Percentiles rank a stretch among this genome's conserved stretches.
Evolutionary conservation across 1,284 basidiomycete genomes (phyloP).

Genomic region (Boletellus deceptivus): DNA sequence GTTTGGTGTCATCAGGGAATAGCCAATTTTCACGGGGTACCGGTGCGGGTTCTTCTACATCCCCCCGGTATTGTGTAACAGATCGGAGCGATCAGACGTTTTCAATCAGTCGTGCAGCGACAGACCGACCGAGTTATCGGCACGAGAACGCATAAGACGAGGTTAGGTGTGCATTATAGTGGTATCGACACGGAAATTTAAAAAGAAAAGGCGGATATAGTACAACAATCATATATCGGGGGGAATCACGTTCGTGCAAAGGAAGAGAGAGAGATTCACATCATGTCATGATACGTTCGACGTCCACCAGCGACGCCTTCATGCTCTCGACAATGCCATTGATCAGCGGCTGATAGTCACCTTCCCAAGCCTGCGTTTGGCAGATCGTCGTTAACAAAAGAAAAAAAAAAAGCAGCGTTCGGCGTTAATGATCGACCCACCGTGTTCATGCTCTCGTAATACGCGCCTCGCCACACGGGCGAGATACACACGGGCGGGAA

Average conservation of each 20-base stretch:
- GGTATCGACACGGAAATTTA: neutral
- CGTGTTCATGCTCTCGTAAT: slow-evolving; percentile 38
- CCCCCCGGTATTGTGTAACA: no score
- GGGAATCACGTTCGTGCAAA: neutral
- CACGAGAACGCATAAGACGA: neutral
- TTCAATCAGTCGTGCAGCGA: no score
- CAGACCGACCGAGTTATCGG: no score
- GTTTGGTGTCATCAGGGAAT: no score
- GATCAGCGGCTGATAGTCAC: slow-evolving; percentile 32
- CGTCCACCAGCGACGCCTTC: slow-evolving; percentile 24
- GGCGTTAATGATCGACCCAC: slow-evolving; percentile 17
- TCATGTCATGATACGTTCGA: slow-evolving; percentile 33
- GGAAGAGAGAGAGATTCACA: no score
- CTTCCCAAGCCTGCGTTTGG: slow-evolving; percentile 34
- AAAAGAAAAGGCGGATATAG: neutral
- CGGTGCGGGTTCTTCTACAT: no score
- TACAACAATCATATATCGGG: neutral
- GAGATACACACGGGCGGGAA: slow-evolving; percentile 41
- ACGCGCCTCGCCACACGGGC: slow-evolving; percentile 28
- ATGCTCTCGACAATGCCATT: slow-evolving; percentile 31
- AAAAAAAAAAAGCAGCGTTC: no score
- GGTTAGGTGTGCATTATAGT: neutral
- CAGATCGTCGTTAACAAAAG: no score
- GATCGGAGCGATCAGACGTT: no score
- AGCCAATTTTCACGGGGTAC: no score